Base-by-base conservation (phyloP, 139 green algal species). In the Chlorella vulgaris region DNA sequence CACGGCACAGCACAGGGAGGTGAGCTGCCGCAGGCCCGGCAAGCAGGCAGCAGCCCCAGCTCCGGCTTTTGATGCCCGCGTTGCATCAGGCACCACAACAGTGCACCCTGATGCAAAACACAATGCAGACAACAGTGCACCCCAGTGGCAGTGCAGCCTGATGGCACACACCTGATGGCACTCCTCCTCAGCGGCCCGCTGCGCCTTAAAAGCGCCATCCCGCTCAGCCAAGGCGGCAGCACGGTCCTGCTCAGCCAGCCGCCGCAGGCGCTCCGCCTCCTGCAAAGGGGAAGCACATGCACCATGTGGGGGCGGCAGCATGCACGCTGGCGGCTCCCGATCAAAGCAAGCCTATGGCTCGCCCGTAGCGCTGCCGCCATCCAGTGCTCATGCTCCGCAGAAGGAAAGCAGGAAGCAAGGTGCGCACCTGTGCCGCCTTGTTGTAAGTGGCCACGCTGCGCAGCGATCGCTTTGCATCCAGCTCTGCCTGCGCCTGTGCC, bases 171-270 rank as follows among this genome's bases (percentile, higher is more conserved):
- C 73, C 73, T 79, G 47, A 7, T 38, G 24, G 4, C 61, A 38
- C 73, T 51, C 36, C 43, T 38, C 47, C 51, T 79, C 73, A 0
- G 73, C 73, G 2, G 35, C 73, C 36, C 33, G 29, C 51, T 53
- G 8, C 4, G 73, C 73, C 10, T 33, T 60, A 35, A 55, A 26
- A 18, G 73, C 73, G 0, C 21, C 51, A 7, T 79, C 73, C 0
- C 73, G 73, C 53, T 79, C 73, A 13, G 36, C 35, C 73, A 79
- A 35, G 26, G 73, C 73, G 7, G 33, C 73, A 1, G 51, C 36
- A 18, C 73, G 73, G 73, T 79, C 73, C 73, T 79, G 53, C 53
- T 79, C 73, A 15, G 73, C 73, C 26, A 55, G 73, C 13, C 38
- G 33, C 5, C 51, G 73, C 73, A 79, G 73, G 51, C 40, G 40